Conservation (phyloP, 2,329 filamentous ascomycete genomes). For the Trichoderma brevicompactum region DNA sequence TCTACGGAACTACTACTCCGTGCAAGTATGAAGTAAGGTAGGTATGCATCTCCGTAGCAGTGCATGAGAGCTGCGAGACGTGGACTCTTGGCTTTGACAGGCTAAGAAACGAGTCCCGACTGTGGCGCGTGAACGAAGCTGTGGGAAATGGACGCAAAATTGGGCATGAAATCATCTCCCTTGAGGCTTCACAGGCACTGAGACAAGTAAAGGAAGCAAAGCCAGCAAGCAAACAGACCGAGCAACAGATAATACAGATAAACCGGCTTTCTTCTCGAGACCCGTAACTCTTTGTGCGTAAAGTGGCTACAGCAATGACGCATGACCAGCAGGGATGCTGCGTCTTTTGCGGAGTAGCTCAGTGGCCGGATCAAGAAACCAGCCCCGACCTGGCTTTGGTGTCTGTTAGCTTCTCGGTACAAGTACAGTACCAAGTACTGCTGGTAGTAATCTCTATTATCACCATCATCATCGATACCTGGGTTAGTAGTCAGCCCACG, state of each 20-base stretch:
- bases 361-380: background rate
- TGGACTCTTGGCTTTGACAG: background rate
- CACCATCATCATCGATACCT: background rate
- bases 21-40: no score
- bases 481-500: no score
- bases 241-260: background rate
- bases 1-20: background rate
- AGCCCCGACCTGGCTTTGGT: background rate
- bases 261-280: constrained; percentile 15
- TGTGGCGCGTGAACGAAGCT: constrained; percentile 1
- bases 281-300: constrained; percentile 22
- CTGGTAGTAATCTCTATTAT: background rate
- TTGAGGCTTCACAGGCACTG: no score
- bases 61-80: background rate
- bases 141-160: background rate
- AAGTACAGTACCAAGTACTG: background rate
- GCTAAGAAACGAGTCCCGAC: background rate
- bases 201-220: background rate
- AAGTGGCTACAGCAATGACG: constrained; percentile 30
- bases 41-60: background rate
- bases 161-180: no score
- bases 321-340: constrained; percentile 23
- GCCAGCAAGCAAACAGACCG: no score
- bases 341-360: constrained; percentile 24
- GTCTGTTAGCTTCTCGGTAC: background rate